Evolutionary conservation across 2,329 filamentous ascomycete genomes (phyloP).

Genomic region (Diaporthe citrichinensis): DNA sequence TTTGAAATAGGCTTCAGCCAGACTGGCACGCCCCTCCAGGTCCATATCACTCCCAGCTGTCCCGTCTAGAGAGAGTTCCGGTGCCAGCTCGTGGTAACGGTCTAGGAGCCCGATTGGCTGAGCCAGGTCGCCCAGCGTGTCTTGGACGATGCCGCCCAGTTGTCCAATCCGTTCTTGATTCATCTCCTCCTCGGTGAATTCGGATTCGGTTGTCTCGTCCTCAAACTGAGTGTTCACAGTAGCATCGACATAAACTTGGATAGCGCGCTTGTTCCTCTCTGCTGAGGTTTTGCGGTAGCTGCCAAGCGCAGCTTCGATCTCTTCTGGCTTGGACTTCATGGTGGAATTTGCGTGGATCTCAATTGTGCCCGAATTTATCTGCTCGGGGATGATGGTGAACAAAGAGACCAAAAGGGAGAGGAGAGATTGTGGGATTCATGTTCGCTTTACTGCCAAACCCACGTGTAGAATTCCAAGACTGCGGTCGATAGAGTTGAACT

Average conservation of each 20-base stretch:
- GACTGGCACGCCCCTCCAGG: not conserved
- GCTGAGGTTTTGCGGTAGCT: not conserved
- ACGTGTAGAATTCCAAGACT: not conserved
- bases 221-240: not conserved
- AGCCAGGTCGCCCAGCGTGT: not conserved
- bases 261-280: not conserved
- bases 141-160: not conserved
- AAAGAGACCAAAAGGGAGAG: not conserved
- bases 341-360: not conserved
- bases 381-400: not conserved
- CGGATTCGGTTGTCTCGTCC: not conserved
- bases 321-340: constrained; percentile 4
- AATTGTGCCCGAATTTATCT: not conserved
- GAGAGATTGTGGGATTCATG: not conserved
- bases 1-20: not conserved
- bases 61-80: not conserved
- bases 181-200: not conserved
- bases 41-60: not conserved
- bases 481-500: not conserved
- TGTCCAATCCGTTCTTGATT: not conserved
- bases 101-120: not conserved
- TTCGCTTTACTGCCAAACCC: not conserved
- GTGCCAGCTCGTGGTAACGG: not conserved
- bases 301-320: not conserved
- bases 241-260: not conserved